Evolutionary conservation across 2,329 filamentous ascomycete species (phyloP).

Genomic region (Zarea fungicola): DNA sequence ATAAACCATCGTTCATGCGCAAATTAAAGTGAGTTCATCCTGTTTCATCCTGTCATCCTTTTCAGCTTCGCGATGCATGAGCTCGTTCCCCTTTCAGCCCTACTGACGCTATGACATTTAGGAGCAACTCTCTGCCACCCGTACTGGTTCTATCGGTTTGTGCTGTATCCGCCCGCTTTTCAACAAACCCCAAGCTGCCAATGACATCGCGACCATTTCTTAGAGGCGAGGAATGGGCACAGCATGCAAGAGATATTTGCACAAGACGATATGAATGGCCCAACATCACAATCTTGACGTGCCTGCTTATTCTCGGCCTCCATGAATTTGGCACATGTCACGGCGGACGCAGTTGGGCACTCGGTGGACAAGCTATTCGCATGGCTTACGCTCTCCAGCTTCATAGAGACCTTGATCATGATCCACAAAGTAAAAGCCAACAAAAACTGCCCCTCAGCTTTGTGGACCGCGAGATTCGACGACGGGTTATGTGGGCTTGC

Average conservation of each 20-base stretch:
- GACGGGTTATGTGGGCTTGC: slow-evolving; percentile 96
- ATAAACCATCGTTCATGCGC: slow-evolving; percentile 96
- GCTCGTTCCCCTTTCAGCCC: no score
- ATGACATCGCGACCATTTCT: slow-evolving; percentile 70
- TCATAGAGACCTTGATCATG: slow-evolving; percentile 83
- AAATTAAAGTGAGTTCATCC: slow-evolving; percentile 57
- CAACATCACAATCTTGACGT: slow-evolving; percentile 92
- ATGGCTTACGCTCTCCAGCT: slow-evolving; percentile 96
- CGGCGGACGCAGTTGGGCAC: slow-evolving; percentile 90
- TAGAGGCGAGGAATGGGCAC: slow-evolving; percentile 87
- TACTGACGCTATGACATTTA: slow-evolving; percentile 13
- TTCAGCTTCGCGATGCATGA: no score
- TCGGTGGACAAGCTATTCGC: slow-evolving; percentile 88
- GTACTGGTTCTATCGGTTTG: slow-evolving; percentile 92
- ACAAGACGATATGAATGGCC: slow-evolving; percentile 86
- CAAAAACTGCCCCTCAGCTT: slow-evolving; percentile 69
- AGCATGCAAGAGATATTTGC: slow-evolving; percentile 79
- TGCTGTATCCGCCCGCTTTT: slow-evolving; percentile 92
- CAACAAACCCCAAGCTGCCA: slow-evolving; percentile 75
- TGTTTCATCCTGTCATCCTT: no score
- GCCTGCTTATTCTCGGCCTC: slow-evolving; percentile 78
- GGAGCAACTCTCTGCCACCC: slow-evolving; percentile 64
- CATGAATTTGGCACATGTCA: slow-evolving; percentile 98
- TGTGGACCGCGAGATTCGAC: slow-evolving; percentile 85
- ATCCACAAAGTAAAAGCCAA: slow-evolving; percentile 63